Conservation (phyloP, 2,329 filamentous ascomycete genomes). For the Exophiala sp. region DNA sequence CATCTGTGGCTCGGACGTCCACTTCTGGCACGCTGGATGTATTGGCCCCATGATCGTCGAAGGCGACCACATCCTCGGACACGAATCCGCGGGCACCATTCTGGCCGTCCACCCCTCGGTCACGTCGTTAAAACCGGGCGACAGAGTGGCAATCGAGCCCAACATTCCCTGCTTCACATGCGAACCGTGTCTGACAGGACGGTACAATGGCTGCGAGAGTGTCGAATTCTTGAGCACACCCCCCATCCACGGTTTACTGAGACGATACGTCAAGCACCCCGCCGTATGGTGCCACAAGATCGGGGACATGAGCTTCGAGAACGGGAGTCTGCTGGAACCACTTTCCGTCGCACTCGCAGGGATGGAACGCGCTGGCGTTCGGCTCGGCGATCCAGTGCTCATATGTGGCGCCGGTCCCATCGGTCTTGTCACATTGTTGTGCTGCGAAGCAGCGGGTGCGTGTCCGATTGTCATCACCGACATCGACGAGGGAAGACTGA, state of each 20-base stretch:
- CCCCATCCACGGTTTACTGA: slow-evolving; percentile 78
- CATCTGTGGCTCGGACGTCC: slow-evolving; percentile 93
- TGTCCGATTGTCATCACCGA: slow-evolving; percentile 91
- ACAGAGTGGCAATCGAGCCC: slow-evolving; percentile 90
- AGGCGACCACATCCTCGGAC: slow-evolving; percentile 85
- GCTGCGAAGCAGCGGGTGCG: slow-evolving; percentile 79
- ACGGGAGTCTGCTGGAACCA: slow-evolving; percentile 86
- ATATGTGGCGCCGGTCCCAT: slow-evolving; percentile 94
- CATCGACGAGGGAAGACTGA: slow-evolving; percentile 79
- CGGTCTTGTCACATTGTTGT: slow-evolving; percentile 82
- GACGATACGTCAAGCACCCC: slow-evolving; percentile 92
- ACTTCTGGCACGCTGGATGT: slow-evolving; percentile 95
- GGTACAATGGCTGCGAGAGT: slow-evolving; percentile 89
- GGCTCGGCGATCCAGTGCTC: slow-evolving; percentile 80
- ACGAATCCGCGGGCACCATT: slow-evolving; percentile 79
- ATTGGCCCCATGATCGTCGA: slow-evolving; percentile 95
- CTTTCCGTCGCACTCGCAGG: slow-evolving; percentile 84
- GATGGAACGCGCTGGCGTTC: slow-evolving; percentile 75
- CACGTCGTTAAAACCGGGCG: slow-evolving; percentile 71
- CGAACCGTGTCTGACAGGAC: slow-evolving; percentile 85
- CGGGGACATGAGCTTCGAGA: slow-evolving; percentile 83
- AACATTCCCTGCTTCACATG: slow-evolving; percentile 89
- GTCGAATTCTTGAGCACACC: slow-evolving; percentile 89
- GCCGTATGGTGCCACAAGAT: slow-evolving; percentile 97
- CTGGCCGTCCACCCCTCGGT: slow-evolving; percentile 76